Evolutionary conservation across 1,139 yeast genomes (phyloP).

Genomic region (Eremothecium gossypii): DNA sequence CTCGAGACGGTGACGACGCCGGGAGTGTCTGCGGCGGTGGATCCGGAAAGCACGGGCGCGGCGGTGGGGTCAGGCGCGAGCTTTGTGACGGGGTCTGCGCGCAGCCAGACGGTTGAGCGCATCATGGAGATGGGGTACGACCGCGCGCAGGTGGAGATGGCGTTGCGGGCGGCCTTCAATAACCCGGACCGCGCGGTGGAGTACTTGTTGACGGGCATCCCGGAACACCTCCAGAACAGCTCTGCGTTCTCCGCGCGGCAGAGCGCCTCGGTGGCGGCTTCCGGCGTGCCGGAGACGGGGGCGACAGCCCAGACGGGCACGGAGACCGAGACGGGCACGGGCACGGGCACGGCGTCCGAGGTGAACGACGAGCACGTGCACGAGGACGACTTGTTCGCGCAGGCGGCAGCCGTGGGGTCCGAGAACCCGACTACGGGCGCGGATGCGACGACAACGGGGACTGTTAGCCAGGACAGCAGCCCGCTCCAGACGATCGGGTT

Average conservation of each 20-base stretch:
- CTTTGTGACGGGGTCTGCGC: conserved; percentile 26
- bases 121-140: conserved; percentile 97
- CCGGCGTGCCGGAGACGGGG: conserved; percentile 8
- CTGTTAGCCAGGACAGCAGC: conserved; percentile 22
- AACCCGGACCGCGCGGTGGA: conserved; percentile 98
- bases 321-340: too few species aligned
- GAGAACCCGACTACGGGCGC: conserved; percentile 22
- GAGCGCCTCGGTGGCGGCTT: conserved; percentile 8
- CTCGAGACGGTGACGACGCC: conserved; percentile 15
- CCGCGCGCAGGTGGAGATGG: conserved; percentile 77
- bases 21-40: conserved; percentile 10
- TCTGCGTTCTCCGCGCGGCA: conserved; percentile 6
- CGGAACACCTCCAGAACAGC: conserved; percentile 47
- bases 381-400: conserved; percentile 54
- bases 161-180: conserved; percentile 90
- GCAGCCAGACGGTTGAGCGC: conserved; percentile 45
- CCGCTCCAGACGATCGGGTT: conserved; percentile 28
- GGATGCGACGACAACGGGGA: conserved; percentile 22
- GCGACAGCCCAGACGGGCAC: too few species aligned
- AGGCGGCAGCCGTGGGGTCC: conserved; percentile 57
- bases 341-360: conserved; percentile 24
- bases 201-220: conserved; percentile 82
- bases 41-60: conserved; percentile 20
- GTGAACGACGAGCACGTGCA: conserved; percentile 16
- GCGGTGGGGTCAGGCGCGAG: conserved; percentile 26